Conservation (phyloP, 176 grass and related monocot species). For the Phoenix roebelenii region DNA sequence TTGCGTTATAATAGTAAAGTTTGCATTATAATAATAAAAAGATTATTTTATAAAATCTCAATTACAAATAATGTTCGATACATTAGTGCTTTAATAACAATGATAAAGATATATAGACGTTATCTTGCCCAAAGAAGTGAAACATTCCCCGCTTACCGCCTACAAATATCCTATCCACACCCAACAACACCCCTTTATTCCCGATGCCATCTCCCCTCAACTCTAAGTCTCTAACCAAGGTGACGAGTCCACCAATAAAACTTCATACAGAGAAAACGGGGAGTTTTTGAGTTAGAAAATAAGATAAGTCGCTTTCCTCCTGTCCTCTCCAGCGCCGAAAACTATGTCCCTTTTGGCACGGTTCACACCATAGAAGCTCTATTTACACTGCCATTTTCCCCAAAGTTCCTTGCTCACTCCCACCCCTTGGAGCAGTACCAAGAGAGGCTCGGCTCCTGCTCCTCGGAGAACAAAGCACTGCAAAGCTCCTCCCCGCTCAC, state of each 20-base stretch:
- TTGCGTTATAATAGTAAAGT: neutral
- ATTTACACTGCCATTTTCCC: neutral
- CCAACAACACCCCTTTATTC: too few relatives aligned
- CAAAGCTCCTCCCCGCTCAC: constrained; percentile 12
- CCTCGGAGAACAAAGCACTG: constrained; percentile 20
- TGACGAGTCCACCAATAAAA: too few relatives aligned
- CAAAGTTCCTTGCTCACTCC: neutral
- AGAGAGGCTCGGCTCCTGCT: constrained; percentile 15
- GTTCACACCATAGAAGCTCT: neutral
- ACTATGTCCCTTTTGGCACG: too few relatives aligned
- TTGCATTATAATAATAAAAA: neutral
- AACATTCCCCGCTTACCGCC: neutral
- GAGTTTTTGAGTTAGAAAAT: too few relatives aligned
- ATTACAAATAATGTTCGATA: neutral
- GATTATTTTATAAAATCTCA: neutral
- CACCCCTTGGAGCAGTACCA: constrained; percentile 25
- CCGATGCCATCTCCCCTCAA: too few relatives aligned
- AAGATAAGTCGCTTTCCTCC: too few relatives aligned
- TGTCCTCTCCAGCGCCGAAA: too few relatives aligned
- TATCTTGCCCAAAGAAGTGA: neutral
- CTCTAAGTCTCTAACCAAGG: too few relatives aligned
- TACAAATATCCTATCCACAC: too few relatives aligned
- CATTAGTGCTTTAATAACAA: neutral
- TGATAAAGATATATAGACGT: constrained; percentile 2
- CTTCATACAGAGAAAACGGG: too few relatives aligned